Base-by-base conservation (phyloP, 2,329 filamentous ascomycete genomes). In the Sporothrix mexicana region DNA sequence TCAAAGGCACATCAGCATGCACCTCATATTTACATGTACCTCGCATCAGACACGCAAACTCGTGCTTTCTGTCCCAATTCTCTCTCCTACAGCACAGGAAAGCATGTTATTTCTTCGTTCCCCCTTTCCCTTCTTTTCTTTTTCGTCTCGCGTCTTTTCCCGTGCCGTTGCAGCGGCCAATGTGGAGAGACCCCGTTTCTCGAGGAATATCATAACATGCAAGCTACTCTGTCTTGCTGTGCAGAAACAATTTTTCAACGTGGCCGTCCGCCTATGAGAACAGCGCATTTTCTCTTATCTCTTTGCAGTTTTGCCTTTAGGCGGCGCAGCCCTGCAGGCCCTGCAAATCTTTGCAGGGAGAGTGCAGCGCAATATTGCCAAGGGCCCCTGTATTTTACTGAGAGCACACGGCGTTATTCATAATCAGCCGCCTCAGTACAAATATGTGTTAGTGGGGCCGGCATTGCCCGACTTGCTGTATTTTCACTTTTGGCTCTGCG, bases 401-500 rank as follows among this genome's bases (percentile, higher is more conserved):
- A n/a, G n/a, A n/a, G n/a, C n/a, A n/a, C n/a, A n/a, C n/a, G n/a
- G n/a, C n/a, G n/a, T n/a, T n/a, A n/a, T n/a, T n/a, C n/a, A n/a
- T n/a, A n/a, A n/a, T n/a, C n/a, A n/a, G n/a, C n/a, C n/a, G n/a
- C n/a, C n/a, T n/a, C n/a, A n/a, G 36, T 13, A 8, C 13, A 36
- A 23, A 17, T 59, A 25, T 20, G 13, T 9, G 1, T 23, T n/a
- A 36, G 66, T 69, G 66, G 66, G 66, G 66, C 66, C 66, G 66
- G 66, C 66, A 69, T 69, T 49, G 66, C 66, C 66, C 66, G 66
- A 69, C 30, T 7, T n/a, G n/a, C n/a, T n/a, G n/a, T 43, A 17
- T 5, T 45, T 9, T 49, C 30, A 36, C 3, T 4, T 36, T 5
- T n/a, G n/a, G n/a, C 23, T 59, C 6, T 55, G n/a, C n/a, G n/a